Base-by-base conservation (phyloP, 1,284 basidiomycete species). In the Ceratobasidium sp. region DNA sequence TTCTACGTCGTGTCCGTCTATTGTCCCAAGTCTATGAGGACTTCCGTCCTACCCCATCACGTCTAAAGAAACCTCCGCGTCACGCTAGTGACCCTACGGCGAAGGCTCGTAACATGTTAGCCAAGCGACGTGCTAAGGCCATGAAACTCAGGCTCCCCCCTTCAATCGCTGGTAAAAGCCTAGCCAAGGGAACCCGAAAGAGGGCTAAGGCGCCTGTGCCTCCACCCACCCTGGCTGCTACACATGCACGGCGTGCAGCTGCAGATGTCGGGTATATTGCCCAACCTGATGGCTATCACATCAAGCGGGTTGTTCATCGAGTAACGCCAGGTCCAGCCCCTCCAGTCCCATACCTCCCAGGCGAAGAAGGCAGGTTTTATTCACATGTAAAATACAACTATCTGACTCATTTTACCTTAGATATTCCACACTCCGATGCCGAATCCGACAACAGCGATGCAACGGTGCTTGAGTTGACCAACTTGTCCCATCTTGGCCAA, bases 401-500 rank as follows among this genome's bases (percentile, higher is more conserved):
- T 19, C 19, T 46, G 8, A 46, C 43, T 19, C 43, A 19, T 46
- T 8, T 48, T 19, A 48, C 27, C 7, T 43, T n/a, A 62, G 59
- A 62, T 19, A 62, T 62, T 46, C 59, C 59, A 62, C 59, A 16
- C 29, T 62, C 39, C 1, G 59, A 62, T 19, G 39, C 11, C n/a
- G 59, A 62, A 39, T 62, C 39, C 37, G 37, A 62, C 27, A 34
- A 58, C 19, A 19, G 13, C n/a, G 22, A 62, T 43, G 14, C 9
- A 19, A 43, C 39, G 24, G 46, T 31, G 22, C 19, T 24, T 22
- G 29, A 62, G 13, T 1, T 39, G 29, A 7, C 37, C n/a, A 7
- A 34, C 29, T 7, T 48, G 46, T 13, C 19, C 6, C 46, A 13
- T 48, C 16, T 6, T 19, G 6, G 39, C 39, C 39, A 41, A 41